These are phyloP conservation scores for Apiotrichum siamense DNA, from an alignment of 1,284 basidiomycete species.

Conservation along the genomic window DNA sequence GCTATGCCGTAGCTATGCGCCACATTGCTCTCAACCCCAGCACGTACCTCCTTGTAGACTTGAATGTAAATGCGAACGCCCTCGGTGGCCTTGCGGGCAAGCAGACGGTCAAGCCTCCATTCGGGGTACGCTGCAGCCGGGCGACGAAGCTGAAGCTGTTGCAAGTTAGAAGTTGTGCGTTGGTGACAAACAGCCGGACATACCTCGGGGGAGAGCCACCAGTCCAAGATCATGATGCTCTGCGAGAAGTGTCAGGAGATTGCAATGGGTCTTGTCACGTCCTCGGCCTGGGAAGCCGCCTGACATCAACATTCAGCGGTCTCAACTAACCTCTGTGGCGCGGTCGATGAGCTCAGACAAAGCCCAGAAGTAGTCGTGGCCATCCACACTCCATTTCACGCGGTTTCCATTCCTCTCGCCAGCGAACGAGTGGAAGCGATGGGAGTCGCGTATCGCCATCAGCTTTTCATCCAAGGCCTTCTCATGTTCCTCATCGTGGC, in stretches of 20 bases:
- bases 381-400: constrained; percentile 87
- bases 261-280: no score
- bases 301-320: no score
- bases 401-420: constrained; percentile 61
- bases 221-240: constrained; percentile 71
- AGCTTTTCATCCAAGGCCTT: constrained; percentile 60
- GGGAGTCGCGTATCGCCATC: constrained; percentile 64
- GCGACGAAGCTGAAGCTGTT: constrained; percentile 68
- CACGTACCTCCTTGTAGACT: constrained; percentile 73
- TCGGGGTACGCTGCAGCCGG: constrained; percentile 75
- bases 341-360: constrained; percentile 75
- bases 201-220: constrained; percentile 81
- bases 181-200: constrained; percentile 54
- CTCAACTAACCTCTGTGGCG: constrained; percentile 44
- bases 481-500: constrained; percentile 66
- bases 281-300: no score
- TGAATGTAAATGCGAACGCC: constrained; percentile 84
- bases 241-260: no score
- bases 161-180: constrained; percentile 4
- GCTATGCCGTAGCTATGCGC: neutral
- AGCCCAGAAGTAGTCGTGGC: constrained; percentile 89
- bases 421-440: constrained; percentile 82
- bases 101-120: constrained; percentile 76
- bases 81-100: constrained; percentile 78
- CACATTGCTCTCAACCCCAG: no score